phyloP scores from a whole-genome alignment of 306 rosid species.

The Rosa persica region DNA sequence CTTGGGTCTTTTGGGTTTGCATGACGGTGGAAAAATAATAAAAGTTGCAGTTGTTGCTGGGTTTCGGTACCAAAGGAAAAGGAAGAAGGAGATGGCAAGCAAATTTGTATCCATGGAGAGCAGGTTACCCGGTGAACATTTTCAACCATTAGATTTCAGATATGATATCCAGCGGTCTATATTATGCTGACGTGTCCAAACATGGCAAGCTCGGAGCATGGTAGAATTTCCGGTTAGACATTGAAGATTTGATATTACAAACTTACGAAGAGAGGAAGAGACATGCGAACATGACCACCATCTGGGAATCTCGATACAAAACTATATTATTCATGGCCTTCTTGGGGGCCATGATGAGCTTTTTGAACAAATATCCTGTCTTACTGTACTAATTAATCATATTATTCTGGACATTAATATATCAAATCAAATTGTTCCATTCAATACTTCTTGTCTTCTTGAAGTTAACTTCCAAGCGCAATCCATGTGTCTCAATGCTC shows the following conservation, averaged over 20 bases:
- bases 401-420: background rate
- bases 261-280: background rate
- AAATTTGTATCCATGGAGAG: too few relatives aligned
- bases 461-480: background rate
- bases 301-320: constrained; percentile 1
- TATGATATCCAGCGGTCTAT: too few relatives aligned
- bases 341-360: constrained; percentile 5
- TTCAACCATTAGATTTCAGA: too few relatives aligned
- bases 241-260: constrained; percentile 5
- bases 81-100: too few relatives aligned
- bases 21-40: too few relatives aligned
- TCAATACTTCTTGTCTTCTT: background rate
- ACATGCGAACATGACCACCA: constrained; percentile 1
- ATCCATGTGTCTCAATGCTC: background rate
- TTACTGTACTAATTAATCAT: constrained; percentile 4
- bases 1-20: too few relatives aligned
- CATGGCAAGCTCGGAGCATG: too few relatives aligned
- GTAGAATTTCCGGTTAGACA: too few relatives aligned
- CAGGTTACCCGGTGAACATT: too few relatives aligned
- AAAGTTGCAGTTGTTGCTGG: too few relatives aligned
- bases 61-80: too few relatives aligned
- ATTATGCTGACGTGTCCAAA: too few relatives aligned
- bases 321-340: background rate
- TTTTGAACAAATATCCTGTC: background rate
- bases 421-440: background rate